Conservation (phyloP, 1,139 yeast species). For the Debaryomycetaceae sp. region DNA sequence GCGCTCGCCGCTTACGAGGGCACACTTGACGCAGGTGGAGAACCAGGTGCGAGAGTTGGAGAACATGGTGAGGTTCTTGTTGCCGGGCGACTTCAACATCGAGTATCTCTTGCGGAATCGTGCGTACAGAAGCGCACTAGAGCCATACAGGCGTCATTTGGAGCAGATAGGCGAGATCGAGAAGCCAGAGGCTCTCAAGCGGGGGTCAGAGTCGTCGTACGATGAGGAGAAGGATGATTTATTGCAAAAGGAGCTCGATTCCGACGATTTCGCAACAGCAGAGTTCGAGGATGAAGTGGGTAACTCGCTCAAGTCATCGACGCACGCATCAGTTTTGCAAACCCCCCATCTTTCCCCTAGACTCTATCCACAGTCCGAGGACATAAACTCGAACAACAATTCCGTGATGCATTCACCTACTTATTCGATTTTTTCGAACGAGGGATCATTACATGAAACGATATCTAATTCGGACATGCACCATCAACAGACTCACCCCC, state of each 20-base stretch:
- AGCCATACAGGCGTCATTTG: constrained; percentile 14
- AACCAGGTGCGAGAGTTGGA: constrained; percentile 56
- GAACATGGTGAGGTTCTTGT: constrained; percentile 40
- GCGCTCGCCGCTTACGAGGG: constrained; percentile 78
- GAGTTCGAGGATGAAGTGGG: background rate
- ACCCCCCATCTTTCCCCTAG: constrained; percentile 1
- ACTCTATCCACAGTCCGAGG: background rate
- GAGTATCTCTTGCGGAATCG: constrained; percentile 22
- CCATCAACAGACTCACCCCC: constrained; percentile 2
- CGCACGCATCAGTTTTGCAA: background rate
- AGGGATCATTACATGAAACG: constrained; percentile 16
- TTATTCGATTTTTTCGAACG: constrained; percentile 28
- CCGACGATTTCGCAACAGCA: background rate
- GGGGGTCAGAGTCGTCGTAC: background rate
- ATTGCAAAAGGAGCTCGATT: background rate
- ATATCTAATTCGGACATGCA: constrained; percentile 8
- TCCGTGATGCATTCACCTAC: constrained; percentile 29
- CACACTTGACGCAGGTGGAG: constrained; percentile 75
- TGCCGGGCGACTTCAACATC: constrained; percentile 25
- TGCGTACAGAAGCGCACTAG: constrained; percentile 20
- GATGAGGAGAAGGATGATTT: too few relatives aligned
- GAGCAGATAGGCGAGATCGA: background rate
- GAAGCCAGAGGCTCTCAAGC: background rate
- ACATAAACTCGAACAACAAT: constrained; percentile 7
- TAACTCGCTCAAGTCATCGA: background rate